Conservation (phyloP, 23 red algal species). For the Agarophyton chilense region DNA sequence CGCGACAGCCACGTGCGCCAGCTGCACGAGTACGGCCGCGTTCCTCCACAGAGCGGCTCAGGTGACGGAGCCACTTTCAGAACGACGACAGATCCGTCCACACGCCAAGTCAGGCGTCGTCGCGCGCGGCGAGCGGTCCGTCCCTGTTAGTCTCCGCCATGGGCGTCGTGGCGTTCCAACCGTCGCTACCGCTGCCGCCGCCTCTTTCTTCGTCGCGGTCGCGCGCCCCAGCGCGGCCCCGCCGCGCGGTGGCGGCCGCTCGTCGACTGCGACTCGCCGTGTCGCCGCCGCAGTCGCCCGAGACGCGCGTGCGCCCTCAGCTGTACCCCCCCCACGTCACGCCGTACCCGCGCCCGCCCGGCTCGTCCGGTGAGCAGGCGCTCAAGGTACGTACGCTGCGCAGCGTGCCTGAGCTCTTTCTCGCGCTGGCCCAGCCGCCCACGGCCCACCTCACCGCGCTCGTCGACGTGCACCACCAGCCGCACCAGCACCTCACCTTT, state of each 20-base stretch:
- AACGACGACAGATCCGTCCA: too few species aligned
- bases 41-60: too few species aligned
- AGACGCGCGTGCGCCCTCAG: conserved; percentile 31
- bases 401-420: conserved; percentile 47
- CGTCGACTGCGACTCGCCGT: conserved; percentile 7
- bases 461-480: conserved; percentile 68
- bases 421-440: conserved; percentile 16
- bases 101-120: too few species aligned
- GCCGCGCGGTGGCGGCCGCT: too few species aligned
- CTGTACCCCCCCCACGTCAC: conserved; percentile 9
- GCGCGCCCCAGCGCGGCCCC: neutral
- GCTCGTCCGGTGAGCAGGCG: neutral
- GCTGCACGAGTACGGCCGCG: too few species aligned
- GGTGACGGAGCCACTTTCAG: too few species aligned
- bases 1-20: neutral
- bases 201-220: neutral
- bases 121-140: too few species aligned
- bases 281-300: conserved; percentile 33
- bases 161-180: neutral
- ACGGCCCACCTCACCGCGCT: conserved; percentile 52
- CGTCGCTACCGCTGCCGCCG: neutral
- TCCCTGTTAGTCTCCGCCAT: neutral
- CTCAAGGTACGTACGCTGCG: neutral
- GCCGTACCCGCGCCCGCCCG: conserved; percentile 42
- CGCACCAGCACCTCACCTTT: conserved; percentile 51